Conservation (phyloP, 495 filamentous ascomycete species). For the Talaromyces stipitatus region DNA sequence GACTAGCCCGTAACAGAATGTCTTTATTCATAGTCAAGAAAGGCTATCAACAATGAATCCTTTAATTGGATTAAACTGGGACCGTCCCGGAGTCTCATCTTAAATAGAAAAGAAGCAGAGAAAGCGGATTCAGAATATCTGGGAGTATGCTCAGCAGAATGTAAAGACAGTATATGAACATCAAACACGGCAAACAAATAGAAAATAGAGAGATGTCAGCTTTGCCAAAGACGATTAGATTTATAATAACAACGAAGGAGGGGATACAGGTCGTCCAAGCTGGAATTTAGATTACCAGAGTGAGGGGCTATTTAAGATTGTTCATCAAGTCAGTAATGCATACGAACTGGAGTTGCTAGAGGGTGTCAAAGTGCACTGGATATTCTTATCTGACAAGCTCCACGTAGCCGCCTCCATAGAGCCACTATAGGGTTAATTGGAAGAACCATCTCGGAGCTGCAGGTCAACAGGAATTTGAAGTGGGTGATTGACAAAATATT, state of each 20-base stretch:
- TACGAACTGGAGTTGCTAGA: background rate
- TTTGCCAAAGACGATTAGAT: background rate
- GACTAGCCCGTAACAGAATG: background rate
- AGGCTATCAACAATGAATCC: background rate
- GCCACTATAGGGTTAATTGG: background rate
- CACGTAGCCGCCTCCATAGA: background rate
- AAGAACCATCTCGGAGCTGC: background rate
- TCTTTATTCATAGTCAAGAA: background rate
- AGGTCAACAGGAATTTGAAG: background rate
- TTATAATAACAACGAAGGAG: background rate
- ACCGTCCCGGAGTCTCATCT: background rate
- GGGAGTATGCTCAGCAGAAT: background rate
- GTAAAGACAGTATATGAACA: background rate
- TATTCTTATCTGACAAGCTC: background rate
- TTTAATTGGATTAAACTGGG: background rate
- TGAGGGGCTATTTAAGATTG: background rate
- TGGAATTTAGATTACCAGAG: background rate
- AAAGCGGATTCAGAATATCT: background rate
- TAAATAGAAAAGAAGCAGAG: background rate
- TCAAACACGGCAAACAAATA: background rate
- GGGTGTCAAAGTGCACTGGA: background rate
- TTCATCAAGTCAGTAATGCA: background rate
- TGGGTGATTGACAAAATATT: background rate
- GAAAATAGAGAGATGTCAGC: background rate
- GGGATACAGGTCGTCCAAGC: background rate